Evolutionary conservation across 2,329 filamentous ascomycete genomes (phyloP).

Genomic region (Curvularia eragrostidis): DNA sequence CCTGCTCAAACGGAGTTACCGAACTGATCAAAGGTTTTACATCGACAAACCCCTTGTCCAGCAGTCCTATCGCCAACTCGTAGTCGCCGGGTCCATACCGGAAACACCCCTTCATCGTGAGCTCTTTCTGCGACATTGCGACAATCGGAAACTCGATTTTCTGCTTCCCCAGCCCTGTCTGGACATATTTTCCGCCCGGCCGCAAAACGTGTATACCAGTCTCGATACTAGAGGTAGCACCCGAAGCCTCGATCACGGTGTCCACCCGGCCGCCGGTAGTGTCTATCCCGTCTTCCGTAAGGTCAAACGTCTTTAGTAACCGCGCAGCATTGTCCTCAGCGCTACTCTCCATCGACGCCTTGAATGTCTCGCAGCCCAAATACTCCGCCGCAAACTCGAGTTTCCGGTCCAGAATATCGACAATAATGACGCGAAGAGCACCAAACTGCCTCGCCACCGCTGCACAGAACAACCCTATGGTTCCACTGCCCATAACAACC

Average conservation of each 20-base stretch:
- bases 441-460: conserved; percentile 71
- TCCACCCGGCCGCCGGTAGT: conserved; percentile 75
- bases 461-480: conserved; percentile 85
- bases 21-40: conserved; percentile 42
- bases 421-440: conserved; percentile 85
- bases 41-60: conserved; percentile 30
- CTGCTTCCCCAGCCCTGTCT: conserved; percentile 90
- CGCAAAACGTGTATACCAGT: conserved; percentile 84
- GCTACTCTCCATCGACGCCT: conserved; percentile 61
- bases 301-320: conserved; percentile 64
- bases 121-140: conserved; percentile 84
- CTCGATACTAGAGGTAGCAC: conserved; percentile 85
- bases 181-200: conserved; percentile 94
- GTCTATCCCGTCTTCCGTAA: conserved; percentile 61
- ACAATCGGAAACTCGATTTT: conserved; percentile 95
- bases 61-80: conserved; percentile 36
- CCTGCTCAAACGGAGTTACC: conserved; percentile 37
- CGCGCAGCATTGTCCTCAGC: conserved; percentile 71
- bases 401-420: conserved; percentile 85
- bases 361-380: conserved; percentile 77
- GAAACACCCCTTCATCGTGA: conserved; percentile 55
- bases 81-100: conserved; percentile 44
- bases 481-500: conserved; percentile 86
- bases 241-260: conserved; percentile 87
- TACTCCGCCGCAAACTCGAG: conserved; percentile 81